Percentiles rank a stretch among this genome's conserved stretches.
Conservation (phyloP, 2,329 filamentous ascomycete genomes). For the Emmonsiellopsis sp. region DNA sequence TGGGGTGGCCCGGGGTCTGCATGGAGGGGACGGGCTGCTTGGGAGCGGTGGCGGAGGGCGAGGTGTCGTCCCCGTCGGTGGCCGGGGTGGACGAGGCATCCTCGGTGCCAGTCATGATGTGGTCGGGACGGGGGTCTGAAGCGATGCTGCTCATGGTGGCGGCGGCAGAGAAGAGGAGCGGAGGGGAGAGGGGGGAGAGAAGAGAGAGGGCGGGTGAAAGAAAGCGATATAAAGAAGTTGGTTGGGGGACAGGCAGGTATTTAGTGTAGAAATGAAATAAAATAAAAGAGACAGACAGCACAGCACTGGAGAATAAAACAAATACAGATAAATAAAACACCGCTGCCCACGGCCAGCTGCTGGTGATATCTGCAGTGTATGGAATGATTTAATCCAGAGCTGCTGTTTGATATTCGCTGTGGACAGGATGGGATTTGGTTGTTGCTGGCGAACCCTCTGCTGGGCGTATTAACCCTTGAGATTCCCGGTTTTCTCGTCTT, state of each 20-base stretch:
- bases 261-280: not conserved
- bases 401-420: too few species aligned
- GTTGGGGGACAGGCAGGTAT: not conserved
- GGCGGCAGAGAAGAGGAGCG: conserved; percentile 1
- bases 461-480: too few species aligned
- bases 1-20: conserved; percentile 38
- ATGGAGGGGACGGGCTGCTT: conserved; percentile 4
- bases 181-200: not conserved
- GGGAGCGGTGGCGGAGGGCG: conserved; percentile 6
- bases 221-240: not conserved
- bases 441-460: too few species aligned
- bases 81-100: conserved; percentile 19
- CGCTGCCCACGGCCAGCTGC: too few species aligned
- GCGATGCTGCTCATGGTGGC: conserved; percentile 7
- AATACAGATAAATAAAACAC: not conserved
- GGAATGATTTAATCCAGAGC: too few species aligned
- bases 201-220: not conserved
- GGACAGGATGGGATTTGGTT: too few species aligned
- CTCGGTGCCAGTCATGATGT: conserved; percentile 2
- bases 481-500: too few species aligned
- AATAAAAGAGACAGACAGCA: not conserved
- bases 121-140: not conserved
- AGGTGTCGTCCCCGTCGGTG: conserved; percentile 26
- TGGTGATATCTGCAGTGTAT: too few species aligned
- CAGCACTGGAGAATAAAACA: not conserved